Conservation (phyloP, 2,329 filamentous ascomycete genomes). For the Eurotiales sp. region DNA sequence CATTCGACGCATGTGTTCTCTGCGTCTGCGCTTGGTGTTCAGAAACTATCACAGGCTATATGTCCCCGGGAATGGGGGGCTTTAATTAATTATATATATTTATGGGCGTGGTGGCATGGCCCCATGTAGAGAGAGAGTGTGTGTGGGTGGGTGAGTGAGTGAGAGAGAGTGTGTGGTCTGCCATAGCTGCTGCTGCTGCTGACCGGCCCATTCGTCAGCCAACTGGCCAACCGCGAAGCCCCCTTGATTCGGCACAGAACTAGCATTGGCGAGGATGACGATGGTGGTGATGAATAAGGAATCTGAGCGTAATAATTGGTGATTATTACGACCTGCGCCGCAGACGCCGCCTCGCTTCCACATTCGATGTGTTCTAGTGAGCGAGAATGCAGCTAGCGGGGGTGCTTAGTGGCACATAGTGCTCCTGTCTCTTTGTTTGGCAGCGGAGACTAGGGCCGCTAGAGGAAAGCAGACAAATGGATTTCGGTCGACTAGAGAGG, state of each 20-base stretch:
- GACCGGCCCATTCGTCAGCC: conserved; percentile 12
- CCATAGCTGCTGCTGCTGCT: not conserved
- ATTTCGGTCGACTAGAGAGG: not conserved
- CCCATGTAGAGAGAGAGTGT: not conserved
- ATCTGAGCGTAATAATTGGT: conserved; percentile 1
- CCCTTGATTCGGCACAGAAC: conserved; percentile 5
- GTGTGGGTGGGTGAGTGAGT: not conserved
- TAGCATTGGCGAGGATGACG: conserved; percentile 1
- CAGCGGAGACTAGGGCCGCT: conserved; percentile 15
- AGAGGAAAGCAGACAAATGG: conserved; percentile 8
- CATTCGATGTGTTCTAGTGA: conserved; percentile 11
- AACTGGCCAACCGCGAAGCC: conserved; percentile 9
- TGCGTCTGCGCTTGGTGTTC: not conserved
- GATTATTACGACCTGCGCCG: conserved; percentile 7
- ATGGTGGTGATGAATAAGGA: conserved; percentile 1
- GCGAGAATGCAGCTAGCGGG: conserved; percentile 14
- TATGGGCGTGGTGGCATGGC: no score
- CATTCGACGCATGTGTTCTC: conserved; percentile 12
- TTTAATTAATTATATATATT: no score
- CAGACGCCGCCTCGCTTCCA: conserved; percentile 9
- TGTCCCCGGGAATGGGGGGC: no score
- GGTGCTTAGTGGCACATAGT: conserved; percentile 5
- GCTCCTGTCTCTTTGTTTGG: conserved; percentile 13
- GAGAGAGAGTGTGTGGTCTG: not conserved
- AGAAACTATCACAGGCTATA: no score